Base-by-base conservation (phyloP, 495 filamentous ascomycete species). In the Penicillium cataractarum region DNA sequence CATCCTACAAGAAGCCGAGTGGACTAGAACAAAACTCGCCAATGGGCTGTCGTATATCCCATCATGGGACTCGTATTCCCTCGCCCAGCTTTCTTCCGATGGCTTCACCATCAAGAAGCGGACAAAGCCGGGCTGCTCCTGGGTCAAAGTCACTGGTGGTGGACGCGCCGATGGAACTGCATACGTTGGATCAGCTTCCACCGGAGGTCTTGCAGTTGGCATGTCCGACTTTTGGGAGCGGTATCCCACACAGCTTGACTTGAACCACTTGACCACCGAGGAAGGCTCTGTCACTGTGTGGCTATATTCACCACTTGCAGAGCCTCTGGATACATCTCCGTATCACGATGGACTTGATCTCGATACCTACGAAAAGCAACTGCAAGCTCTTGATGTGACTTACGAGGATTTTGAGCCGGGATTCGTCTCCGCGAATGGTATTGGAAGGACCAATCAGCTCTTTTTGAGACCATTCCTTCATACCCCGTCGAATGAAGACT, bases 341-440 rank as follows among this genome's bases (percentile, higher is more conserved):
- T 84, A 76, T 63, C 82, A 84, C 31, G 80, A 83, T 55, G 78
- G 80, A 12, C 58, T 84, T 27, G 78, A 76, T 0, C 49, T 78
- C 44, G 73, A 82, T 53, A 77, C 74, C 0, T 84, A 83, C 42
- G 72, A 68, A 6, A 71, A 82, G 35, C 80, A 84, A 53, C 55
- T 82, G 0, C 79, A 83, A 31, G 82, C 79, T 1, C 73, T 83
- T 17, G 72, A 82, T n/a, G 77, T 83, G n/a, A 84, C 82, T 0
- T 84, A 84, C 57, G 82, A 84, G 44, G 82, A 84, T 53, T 83
- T 73, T 21, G 81, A 83, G 54, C 75, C 67, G 4, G 80, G 75
- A 1, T 80, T 78, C 55, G 72, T 74, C 48, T 81, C 81, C 1
- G 75, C 80, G 1, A 76, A 79, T 50, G 82, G 81, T 5, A 79